A percentile compares a stretch with the other conserved stretches of the same genome.
phyloP scores from a whole-genome alignment of 1,139 yeast genomes.

The Hansenula sp. region DNA sequence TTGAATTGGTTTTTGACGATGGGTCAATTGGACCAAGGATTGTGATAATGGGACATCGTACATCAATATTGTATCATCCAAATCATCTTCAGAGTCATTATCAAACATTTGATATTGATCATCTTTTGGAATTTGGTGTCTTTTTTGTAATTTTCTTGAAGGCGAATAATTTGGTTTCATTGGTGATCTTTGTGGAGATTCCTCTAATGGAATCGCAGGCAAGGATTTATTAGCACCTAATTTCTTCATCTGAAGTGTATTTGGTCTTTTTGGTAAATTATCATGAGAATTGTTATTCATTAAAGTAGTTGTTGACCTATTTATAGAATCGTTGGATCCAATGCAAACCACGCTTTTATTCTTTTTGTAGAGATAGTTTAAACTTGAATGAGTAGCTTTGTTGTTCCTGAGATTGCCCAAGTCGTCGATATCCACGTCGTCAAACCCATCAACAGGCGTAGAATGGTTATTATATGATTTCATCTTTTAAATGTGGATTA shows the following conservation, averaged over 20 bases:
- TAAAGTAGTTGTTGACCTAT: constrained; percentile 12
- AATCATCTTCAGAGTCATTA: constrained; percentile 48
- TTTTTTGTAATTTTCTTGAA: constrained; percentile 13
- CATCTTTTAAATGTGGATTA: not conserved
- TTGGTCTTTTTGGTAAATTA: not conserved
- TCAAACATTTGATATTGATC: constrained; percentile 20
- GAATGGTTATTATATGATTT: not conserved
- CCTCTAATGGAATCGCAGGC: not conserved
- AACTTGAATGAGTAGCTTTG: constrained; percentile 3
- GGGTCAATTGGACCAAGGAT: constrained; percentile 27
- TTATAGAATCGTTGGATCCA: constrained; percentile 9
- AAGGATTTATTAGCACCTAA: too few relatives aligned
- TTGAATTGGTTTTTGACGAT: constrained; percentile 12
- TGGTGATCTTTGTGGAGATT: too few relatives aligned
- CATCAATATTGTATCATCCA: constrained; percentile 43
- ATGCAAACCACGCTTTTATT: constrained; percentile 3
- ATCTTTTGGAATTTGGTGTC: constrained; percentile 4
- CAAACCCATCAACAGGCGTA: constrained; percentile 9
- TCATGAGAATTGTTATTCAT: constrained; percentile 11
- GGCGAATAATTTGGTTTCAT: constrained; percentile 14
- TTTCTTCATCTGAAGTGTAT: not conserved
- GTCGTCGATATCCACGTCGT: constrained; percentile 15
- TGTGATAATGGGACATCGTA: constrained; percentile 65
- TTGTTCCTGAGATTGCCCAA: constrained; percentile 2
- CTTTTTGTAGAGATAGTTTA: constrained; percentile 8